A percentile compares a stretch with the other conserved stretches of the same genome.
These are phyloP conservation scores for Xanthoparmelia taractica DNA, from an alignment of 495 filamentous ascomycete species.

Conservation along the genomic window DNA sequence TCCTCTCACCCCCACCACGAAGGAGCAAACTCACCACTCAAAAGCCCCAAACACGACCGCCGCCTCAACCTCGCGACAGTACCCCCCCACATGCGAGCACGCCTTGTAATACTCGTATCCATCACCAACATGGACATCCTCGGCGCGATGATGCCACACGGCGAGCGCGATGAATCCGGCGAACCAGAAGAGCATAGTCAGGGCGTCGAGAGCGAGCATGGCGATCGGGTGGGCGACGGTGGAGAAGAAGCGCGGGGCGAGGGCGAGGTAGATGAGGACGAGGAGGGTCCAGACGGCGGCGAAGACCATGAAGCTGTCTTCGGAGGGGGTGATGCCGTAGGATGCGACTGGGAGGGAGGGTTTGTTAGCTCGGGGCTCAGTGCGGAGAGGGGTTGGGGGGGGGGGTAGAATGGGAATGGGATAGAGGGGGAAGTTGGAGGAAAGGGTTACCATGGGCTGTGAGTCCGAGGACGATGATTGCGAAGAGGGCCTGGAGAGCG, in stretches of 20 bases:
- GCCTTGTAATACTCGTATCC: background rate
- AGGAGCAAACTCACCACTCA: conserved; percentile 45
- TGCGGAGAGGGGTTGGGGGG: background rate
- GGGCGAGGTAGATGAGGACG: conserved; percentile 54
- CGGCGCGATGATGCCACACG: conserved; percentile 45
- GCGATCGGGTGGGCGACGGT: conserved; percentile 48
- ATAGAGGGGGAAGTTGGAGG: background rate
- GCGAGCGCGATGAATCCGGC: conserved; percentile 72
- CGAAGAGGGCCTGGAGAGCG: conserved; percentile 55
- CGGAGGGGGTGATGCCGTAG: conserved; percentile 37
- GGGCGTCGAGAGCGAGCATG: conserved; percentile 52
- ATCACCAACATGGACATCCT: conserved; percentile 29
- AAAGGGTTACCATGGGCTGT: conserved; percentile 55
- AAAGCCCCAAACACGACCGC: conserved; percentile 50
- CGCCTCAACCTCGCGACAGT: conserved; percentile 46
- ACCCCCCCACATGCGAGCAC: conserved; percentile 22
- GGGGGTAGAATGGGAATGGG: too few relatives aligned
- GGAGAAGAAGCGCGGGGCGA: conserved; percentile 56
- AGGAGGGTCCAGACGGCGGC: conserved; percentile 66
- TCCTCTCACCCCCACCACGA: background rate
- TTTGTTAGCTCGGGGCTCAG: background rate
- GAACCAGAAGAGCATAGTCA: conserved; percentile 88
- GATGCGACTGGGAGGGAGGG: conserved; percentile 21
- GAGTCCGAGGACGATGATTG: conserved; percentile 64
- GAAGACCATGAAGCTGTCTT: conserved; percentile 70